phyloP scores from a whole-genome alignment of 176 grass and related monocot genomes.

The Oryza punctata region DNA sequence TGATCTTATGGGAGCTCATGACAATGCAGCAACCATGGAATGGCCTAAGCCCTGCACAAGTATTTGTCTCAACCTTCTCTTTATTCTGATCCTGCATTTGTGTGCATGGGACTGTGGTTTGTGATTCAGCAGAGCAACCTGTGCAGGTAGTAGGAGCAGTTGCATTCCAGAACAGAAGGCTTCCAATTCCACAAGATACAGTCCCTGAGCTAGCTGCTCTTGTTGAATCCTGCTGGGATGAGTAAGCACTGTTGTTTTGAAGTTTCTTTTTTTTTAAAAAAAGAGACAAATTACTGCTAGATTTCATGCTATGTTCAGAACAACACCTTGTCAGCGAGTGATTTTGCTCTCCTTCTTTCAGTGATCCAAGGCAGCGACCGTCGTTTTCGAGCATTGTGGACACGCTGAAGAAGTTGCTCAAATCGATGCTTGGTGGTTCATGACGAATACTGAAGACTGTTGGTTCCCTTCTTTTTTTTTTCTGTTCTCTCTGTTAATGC shows the following conservation, averaged over 20 bases:
- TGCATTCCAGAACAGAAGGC: constrained; percentile 90
- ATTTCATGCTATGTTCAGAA: not conserved
- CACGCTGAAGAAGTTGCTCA: constrained; percentile 73
- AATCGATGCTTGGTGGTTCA: constrained; percentile 50
- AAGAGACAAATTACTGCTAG: not conserved
- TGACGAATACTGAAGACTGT: constrained; percentile 22
- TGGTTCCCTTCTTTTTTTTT: not conserved
- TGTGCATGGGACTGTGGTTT: not conserved
- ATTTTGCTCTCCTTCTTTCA: constrained; percentile 36
- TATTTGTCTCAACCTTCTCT: constrained; percentile 10
- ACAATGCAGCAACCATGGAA: constrained; percentile 96
- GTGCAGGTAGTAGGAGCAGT: constrained; percentile 88
- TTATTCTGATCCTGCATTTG: not conserved
- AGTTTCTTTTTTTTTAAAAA: no score
- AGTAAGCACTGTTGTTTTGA: constrained; percentile 55
- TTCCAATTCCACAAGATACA: constrained; percentile 65
- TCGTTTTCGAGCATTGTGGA: constrained; percentile 88
- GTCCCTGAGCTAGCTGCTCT: constrained; percentile 62
- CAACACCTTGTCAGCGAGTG: not conserved
- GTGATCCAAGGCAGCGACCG: constrained; percentile 82
- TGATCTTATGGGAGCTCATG: constrained; percentile 92
- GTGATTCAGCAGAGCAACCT: not conserved
- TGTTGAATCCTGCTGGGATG: constrained; percentile 88
- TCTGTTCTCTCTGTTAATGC: not conserved
- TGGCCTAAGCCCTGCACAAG: constrained; percentile 82